These are phyloP conservation scores for Daldinia sp. DNA, from an alignment of 2,329 filamentous ascomycete genomes.

Conservation along the genomic window DNA sequence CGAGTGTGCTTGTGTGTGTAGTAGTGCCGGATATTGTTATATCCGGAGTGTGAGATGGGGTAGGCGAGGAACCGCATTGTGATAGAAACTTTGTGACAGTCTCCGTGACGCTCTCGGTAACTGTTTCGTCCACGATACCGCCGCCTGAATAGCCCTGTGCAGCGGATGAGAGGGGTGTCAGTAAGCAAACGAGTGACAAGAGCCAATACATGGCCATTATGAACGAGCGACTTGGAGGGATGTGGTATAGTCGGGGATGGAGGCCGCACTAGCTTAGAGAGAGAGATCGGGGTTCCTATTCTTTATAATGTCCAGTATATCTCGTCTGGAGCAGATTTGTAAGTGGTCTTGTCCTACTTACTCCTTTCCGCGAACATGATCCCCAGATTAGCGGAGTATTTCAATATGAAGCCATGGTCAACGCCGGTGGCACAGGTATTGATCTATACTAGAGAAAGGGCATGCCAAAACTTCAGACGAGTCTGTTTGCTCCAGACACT, in stretches of 20 bases:
- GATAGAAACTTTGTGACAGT: constrained; percentile 39
- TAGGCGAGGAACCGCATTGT: constrained; percentile 24
- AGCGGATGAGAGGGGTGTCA: constrained; percentile 20
- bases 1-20: constrained; percentile 37
- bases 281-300: constrained; percentile 18
- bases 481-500: constrained; percentile 42
- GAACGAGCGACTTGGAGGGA: constrained; percentile 34
- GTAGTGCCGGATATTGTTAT: constrained; percentile 31
- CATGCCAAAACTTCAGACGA: constrained; percentile 26
- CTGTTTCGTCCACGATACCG: constrained; percentile 19
- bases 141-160: constrained; percentile 34
- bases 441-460: constrained; percentile 27
- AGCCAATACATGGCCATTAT: constrained; percentile 38
- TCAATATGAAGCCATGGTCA: constrained; percentile 16
- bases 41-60: constrained; percentile 8
- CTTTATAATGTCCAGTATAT: constrained; percentile 31
- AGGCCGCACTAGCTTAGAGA: constrained; percentile 5
- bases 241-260: constrained; percentile 12
- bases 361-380: constrained; percentile 10
- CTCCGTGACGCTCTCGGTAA: constrained; percentile 38
- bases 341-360: constrained; percentile 20
- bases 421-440: constrained; percentile 35
- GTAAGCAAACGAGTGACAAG: constrained; percentile 35
- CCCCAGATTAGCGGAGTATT: constrained; percentile 37
- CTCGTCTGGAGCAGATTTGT: constrained; percentile 3